Base-by-base conservation (phyloP, 1,284 basidiomycete genomes). In the Heterobasidion occidentale region DNA sequence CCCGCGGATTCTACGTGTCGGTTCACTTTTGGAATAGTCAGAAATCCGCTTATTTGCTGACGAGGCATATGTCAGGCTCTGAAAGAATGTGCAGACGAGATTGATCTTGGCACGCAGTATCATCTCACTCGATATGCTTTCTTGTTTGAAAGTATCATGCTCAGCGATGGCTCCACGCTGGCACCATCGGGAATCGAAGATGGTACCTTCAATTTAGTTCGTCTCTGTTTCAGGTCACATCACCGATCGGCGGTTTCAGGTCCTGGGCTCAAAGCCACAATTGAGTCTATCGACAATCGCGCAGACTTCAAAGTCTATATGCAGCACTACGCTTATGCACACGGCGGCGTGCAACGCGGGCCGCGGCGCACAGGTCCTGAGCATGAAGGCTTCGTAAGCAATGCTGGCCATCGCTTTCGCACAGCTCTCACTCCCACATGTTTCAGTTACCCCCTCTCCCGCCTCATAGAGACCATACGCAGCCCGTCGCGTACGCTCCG, bases 71-170 rank as follows among this genome's bases (percentile, higher is more conserved):
- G 44, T 38, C 46, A 95, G 92, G 81, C 90, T n/a, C 77, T 99
- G 57, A 98, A 98, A 70, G 95, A 98, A 69, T 92, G 92, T 62
- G 84, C 92, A 11, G 95, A 98, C 65, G 97, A 99, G 71, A 88
- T 98, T 58, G 97, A 99, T 70, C 78, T 98, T 47, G 97, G 95
- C 14, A 92, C 92, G 11, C 96, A 99, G 71, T 99, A 98, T 70
- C 96, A 99, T 71, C 77, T 99, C 47, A 88, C 92, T 1, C 82
- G 95, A 67, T 99, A 97, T 70, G 92, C 94, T 0, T 98, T 94
- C 74, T 74, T 98, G 27, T 97, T 89, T 66, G 96, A 99, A 73
- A 92, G 87, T 63, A 88, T 92, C 12, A 78, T 96, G 1, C 77
- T 98, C 17, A 88, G 83, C 63, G 97, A 99, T 61, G 96, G 94